Evolutionary conservation across 805 yeast species (phyloP).

Genomic region (Cyberlindnera mycetangii): DNA sequence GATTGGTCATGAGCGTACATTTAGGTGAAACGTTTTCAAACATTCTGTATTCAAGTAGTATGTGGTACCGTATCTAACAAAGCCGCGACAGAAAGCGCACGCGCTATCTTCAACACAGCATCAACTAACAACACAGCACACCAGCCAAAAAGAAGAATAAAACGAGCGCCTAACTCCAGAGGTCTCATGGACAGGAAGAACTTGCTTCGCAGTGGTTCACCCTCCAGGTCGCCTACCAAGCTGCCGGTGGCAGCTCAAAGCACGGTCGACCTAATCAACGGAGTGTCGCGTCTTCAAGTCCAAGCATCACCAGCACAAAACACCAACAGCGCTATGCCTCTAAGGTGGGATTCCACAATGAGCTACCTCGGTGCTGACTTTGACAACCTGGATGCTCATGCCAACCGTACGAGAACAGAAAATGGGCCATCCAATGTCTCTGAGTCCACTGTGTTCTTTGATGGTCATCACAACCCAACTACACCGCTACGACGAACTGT

Average conservation of each 20-base stretch:
- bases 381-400: background rate
- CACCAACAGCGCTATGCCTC: background rate
- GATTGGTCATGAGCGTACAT: background rate
- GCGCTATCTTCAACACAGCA: background rate
- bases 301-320: slow-evolving; percentile 5
- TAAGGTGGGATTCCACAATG: slow-evolving; percentile 19
- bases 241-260: slow-evolving; percentile 5
- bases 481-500: slow-evolving; percentile 22
- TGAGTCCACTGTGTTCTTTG: slow-evolving; percentile 23
- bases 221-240: slow-evolving; percentile 3
- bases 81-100: background rate
- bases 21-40: too few species aligned
- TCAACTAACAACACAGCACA: background rate
- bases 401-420: background rate
- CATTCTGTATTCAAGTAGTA: too few species aligned
- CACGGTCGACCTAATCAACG: slow-evolving; percentile 13
- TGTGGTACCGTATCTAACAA: too few species aligned
- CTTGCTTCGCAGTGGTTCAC: slow-evolving; percentile 6
- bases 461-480: slow-evolving; percentile 9
- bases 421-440: slow-evolving; percentile 16
- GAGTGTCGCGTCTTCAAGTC: slow-evolving; percentile 13
- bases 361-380: slow-evolving; percentile 16
- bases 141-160: too few species aligned
- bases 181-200: slow-evolving; percentile 9
- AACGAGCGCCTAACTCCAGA: background rate